Evolutionary conservation across 2,329 filamentous ascomycete species (phyloP), one percentile per base, ranked within the genome.

Genomic region (Trichophyton schoenleinii): DNA sequence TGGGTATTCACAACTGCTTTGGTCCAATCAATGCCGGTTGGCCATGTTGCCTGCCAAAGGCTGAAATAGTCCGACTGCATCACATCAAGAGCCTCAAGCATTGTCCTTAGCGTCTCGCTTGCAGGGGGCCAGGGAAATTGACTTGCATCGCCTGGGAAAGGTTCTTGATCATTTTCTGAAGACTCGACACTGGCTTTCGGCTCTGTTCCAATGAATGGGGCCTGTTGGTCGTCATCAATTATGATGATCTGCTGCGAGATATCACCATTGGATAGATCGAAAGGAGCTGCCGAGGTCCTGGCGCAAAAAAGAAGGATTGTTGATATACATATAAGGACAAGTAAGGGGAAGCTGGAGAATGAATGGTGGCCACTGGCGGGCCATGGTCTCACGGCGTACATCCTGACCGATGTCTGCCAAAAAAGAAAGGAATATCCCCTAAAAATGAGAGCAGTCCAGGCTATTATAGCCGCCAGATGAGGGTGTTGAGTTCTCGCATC

Each of bases 1-100:
- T 92, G 85, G 0, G 91, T 96, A 49, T 86, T 85, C 67, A 89
- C 78, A 7, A 96, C 89, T 3, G 92, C 91, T 18, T 86, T 87
- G 0, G 92, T 97, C 92, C 92, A 97, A 76, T 96, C 92, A 68
- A 95, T 96, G 36, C 88, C 83, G 0, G 80, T 80, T 0, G 91
- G 89, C 89, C 91, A 97, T 28, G 84, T 90, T 9, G 88, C 91
- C 41, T 87, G 77, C 80, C 88, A 88, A 3, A 87, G 75, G 55
- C 85, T 81, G 70, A 94, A 96, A 74, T 90, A 96, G 28, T 80
- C 77, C 59, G 83, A 79, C 71, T 96, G 91, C 80, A 96, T 84
- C 4, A 87, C 83, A 55, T 84, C 79, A 64, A 96, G 79, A 4
- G 89, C 87, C 57, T 80, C 73, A 55, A 88, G 75, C 20, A 86